Evolutionary conservation across 2,329 filamentous ascomycete genomes (phyloP).

Genomic region (Bipolaris bicolor): DNA sequence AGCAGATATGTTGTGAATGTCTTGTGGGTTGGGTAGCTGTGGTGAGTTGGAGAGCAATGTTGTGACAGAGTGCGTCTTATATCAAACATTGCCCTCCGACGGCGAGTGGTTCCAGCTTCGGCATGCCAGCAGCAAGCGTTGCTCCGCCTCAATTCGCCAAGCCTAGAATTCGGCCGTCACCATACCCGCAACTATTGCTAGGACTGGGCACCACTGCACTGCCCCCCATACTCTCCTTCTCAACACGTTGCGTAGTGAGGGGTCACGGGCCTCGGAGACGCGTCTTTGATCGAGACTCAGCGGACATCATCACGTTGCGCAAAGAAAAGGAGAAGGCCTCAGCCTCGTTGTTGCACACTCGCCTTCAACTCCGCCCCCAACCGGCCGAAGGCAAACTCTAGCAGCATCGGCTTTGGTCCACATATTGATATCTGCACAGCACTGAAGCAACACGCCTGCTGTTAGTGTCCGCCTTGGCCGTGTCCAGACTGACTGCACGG

Average conservation of each 20-base stretch:
- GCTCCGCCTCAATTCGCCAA: conserved; percentile 28
- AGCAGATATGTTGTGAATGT: conserved; percentile 10
- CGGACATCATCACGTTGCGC: conserved; percentile 21
- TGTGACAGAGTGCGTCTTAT: conserved; percentile 33
- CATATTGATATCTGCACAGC: not conserved
- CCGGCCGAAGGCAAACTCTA: conserved; percentile 15
- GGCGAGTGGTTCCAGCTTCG: conserved; percentile 28
- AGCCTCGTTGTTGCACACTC: conserved; percentile 22
- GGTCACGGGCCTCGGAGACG: conserved; percentile 31
- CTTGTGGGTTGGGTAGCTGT: conserved; percentile 18
- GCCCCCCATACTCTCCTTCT: conserved; percentile 27
- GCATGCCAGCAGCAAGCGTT: conserved; percentile 26
- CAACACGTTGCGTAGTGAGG: conserved; percentile 27
- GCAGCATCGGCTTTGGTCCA: conserved; percentile 17
- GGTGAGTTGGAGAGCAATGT: conserved; percentile 19
- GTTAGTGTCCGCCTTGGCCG: conserved; percentile 21
- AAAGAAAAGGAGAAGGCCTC: conserved; percentile 19
- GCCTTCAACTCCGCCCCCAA: conserved; percentile 35
- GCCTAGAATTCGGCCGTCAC: conserved; percentile 22
- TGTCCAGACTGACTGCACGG: conserved; percentile 10
- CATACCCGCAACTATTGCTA: conserved; percentile 18
- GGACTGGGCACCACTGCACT: conserved; percentile 36
- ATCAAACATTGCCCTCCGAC: conserved; percentile 24
- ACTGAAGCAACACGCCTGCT: conserved; percentile 8
- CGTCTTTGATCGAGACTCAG: conserved; percentile 16